These are phyloP conservation scores for Pseudogymnoascus sp. DNA, from an alignment of 2,329 filamentous ascomycete genomes.

Conservation along the genomic window DNA sequence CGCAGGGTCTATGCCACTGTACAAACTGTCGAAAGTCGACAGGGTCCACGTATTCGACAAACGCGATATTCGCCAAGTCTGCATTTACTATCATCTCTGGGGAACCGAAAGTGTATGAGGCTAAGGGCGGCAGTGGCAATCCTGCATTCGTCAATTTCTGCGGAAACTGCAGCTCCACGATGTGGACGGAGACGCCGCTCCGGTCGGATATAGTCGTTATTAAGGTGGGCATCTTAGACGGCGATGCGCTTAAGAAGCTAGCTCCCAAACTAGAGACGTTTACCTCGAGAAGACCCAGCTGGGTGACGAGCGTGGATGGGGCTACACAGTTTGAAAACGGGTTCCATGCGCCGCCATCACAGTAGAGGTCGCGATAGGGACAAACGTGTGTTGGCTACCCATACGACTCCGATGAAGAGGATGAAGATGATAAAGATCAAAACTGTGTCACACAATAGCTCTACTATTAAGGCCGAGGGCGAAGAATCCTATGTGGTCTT, in stretches of 20 bases:
- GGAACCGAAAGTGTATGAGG: neutral
- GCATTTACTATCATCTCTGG: neutral
- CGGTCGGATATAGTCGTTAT: neutral
- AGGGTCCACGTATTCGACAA: neutral
- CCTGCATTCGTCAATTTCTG: neutral
- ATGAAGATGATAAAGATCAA: too few species aligned
- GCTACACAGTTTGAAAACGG: neutral
- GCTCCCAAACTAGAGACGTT: neutral
- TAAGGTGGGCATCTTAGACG: neutral
- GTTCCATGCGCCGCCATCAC: neutral
- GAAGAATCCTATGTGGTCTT: too few species aligned
- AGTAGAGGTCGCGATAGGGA: neutral
- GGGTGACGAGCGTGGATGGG: neutral
- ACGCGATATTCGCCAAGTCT: neutral
- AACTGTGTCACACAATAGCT: too few species aligned
- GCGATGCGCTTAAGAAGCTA: neutral
- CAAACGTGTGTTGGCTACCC: neutral
- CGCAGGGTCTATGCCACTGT: neutral
- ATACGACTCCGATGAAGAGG: neutral
- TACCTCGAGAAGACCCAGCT: neutral
- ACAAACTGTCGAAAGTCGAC: slow-evolving; percentile 1
- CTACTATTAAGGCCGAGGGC: too few species aligned
- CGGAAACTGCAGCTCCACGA: neutral
- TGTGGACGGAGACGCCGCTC: neutral
- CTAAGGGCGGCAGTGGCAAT: neutral